Base-by-base conservation (phyloP, 2,329 filamentous ascomycete species). In the Ceratocystis cubensis region DNA sequence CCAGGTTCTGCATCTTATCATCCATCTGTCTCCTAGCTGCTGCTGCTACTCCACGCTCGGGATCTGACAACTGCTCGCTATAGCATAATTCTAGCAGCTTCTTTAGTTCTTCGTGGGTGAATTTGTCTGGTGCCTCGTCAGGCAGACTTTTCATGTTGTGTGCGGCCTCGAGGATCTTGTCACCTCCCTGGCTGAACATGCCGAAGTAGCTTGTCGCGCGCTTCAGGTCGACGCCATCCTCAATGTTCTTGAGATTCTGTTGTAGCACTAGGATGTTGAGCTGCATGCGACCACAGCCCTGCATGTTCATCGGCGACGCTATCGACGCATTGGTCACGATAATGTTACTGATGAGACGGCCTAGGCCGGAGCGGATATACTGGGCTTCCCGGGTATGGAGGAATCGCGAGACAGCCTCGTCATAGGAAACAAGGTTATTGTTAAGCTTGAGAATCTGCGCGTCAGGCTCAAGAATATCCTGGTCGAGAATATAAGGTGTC, bases 211-310 rank as follows among this genome's bases (percentile, higher is more conserved):
- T 81, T 22, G 84, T 81, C 0, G 87, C 83, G 45, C 83, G 78
- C 3, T 80, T 79, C 33, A 93, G 78, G 66, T 83, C 81, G 2
- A 89, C 86, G 7, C 82, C 82, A 1, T 83, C 80, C 75, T 94
- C 91, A 65, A 99, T 87, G 70, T 96, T 96, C 78, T 96, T 96
- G 66, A 99, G 84, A 72, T 96, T 96, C 74, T 99, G 94, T 76
- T 97, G 93, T 64, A 99, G 79, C 50, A 99, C 94, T 28, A 96
- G 82, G 62, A 96, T 91, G 74, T 99, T 96, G 72, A 97, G 84
- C 74, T 68, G 88, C 84, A 99, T 91, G 46, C 91, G 84, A n/a
- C 86, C 85, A 68, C 87, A 89, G 53, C 94, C 94, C 71, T 88
- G 84, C 46, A 77, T 78, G 74, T 99, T 96, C 86, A 99, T 93